Conservation (phyloP, 2,329 filamentous ascomycete species). For the Orbilia brochopaga region DNA sequence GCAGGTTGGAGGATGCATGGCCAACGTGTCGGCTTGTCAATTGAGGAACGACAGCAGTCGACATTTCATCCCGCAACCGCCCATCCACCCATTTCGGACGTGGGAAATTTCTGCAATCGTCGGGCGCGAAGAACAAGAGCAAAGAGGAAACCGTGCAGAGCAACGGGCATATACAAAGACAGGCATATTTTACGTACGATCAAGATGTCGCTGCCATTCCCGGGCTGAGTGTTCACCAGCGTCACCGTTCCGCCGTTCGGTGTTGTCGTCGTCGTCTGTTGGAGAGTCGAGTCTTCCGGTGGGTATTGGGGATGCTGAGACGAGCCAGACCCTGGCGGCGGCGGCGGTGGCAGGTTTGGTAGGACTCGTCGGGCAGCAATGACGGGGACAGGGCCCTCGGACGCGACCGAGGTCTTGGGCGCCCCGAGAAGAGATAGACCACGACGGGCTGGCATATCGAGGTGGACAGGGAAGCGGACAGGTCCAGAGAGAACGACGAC, state of each 20-base stretch:
- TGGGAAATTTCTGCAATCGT: too few species aligned
- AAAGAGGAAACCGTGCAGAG: neutral
- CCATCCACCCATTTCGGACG: neutral
- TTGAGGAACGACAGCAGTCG: constrained; percentile 29
- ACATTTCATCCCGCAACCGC: constrained; percentile 15
- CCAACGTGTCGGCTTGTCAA: constrained; percentile 46
- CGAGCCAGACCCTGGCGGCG: constrained; percentile 48
- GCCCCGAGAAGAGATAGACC: constrained; percentile 42
- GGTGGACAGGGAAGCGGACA: constrained; percentile 1
- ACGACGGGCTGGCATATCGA: constrained; percentile 44
- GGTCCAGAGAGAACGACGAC: neutral
- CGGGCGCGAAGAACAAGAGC: neutral
- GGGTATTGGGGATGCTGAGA: constrained; percentile 50
- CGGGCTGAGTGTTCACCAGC: constrained; percentile 48
- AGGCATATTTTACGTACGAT: constrained; percentile 32
- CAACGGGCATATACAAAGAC: neutral
- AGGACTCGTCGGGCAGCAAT: constrained; percentile 46
- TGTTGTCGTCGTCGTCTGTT: constrained; percentile 51
- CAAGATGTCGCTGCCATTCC: constrained; percentile 50
- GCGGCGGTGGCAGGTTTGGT: constrained; percentile 43
- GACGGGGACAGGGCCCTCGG: constrained; percentile 47
- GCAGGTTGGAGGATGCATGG: constrained; percentile 37
- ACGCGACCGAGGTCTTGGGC: constrained; percentile 51
- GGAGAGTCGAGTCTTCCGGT: constrained; percentile 47
- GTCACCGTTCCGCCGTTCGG: constrained; percentile 50